Evolutionary conservation across 257 asterid species (phyloP), one percentile per base, ranked within the genome.

Genomic region (Misopates orontium): DNA sequence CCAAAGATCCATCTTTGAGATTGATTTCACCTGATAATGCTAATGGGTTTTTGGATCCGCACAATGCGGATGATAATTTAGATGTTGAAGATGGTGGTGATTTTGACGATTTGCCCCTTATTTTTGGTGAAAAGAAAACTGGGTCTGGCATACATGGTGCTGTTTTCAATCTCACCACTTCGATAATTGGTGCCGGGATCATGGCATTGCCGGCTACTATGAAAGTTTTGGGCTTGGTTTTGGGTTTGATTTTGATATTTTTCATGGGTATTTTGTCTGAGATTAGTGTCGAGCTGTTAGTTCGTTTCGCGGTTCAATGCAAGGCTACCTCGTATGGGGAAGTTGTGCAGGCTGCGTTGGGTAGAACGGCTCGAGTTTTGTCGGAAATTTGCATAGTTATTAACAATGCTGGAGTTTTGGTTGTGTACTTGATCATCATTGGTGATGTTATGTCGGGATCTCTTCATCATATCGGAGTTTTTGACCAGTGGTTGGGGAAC

Each of bases 391-490:
- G 97, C 77, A 90, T 94, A 15, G 77, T 94, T 13, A 72, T 90
- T 16, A 90, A 90, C 71, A 94, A 94, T 77, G 97, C 88, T 0
- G 99, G 99, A 32, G 82, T 90, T 28, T 75, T 94, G 72, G 84
- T 94, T 53, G 99, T 94, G 41, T 94, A 94, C 75, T 75, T 94
- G 85, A 94, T 94, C 66, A 94, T 94, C 39, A 86, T 88, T 55
- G 97, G 99, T 50, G 99, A 94, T 75, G 99, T 94, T 9, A 65
- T 94, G 88, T 86, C 99, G 0, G 99, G 99, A 32, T 90, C 97
- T 1, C 58, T 84, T 66, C 82, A 71, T 60, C 99, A 94, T 52
- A 67, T 69, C 13, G 99, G 99, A 10, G 96, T 94, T 75, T 88
- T 90, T 10, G 96, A 90, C 83, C 96, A 94, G 28, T 86, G 91